A percentile compares a stretch with the other conserved stretches of the same genome.
Conservation (phyloP, 2,329 filamentous ascomycete genomes). For the Trichophaea hybrida region DNA sequence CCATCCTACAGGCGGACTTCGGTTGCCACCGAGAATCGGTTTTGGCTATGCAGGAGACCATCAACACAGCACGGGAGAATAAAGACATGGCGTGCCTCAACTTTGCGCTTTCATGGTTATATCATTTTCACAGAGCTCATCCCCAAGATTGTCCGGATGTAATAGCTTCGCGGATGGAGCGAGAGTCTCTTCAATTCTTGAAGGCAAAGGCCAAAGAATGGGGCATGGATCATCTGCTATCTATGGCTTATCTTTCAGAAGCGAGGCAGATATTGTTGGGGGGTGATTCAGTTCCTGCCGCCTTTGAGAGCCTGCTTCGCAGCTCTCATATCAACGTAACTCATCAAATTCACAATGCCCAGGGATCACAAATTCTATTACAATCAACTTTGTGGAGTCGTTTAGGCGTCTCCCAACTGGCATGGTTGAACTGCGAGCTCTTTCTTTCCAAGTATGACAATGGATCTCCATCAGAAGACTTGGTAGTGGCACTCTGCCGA, state of each 20-base stretch:
- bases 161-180: slow-evolving; percentile 63
- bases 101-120: slow-evolving; percentile 90
- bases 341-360: slow-evolving; percentile 55
- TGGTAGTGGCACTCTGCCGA: slow-evolving; percentile 58
- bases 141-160: slow-evolving; percentile 54
- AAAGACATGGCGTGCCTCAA: slow-evolving; percentile 86
- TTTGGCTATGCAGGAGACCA: slow-evolving; percentile 82
- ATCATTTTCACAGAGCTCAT: slow-evolving; percentile 80
- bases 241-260: slow-evolving; percentile 70
- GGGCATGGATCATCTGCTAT: slow-evolving; percentile 72
- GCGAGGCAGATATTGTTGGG: slow-evolving; percentile 56
- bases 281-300: slow-evolving; percentile 44
- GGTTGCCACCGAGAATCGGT: slow-evolving; percentile 80
- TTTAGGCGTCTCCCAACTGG: slow-evolving; percentile 48
- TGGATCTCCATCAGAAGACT: slow-evolving; percentile 58
- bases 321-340: slow-evolving; percentile 70
- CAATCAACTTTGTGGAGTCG: slow-evolving; percentile 61
- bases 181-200: slow-evolving; percentile 69
- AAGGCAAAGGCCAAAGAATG: slow-evolving; percentile 74
- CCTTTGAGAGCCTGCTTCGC: slow-evolving; percentile 66
- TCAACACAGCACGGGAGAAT: slow-evolving; percentile 86
- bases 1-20: slow-evolving; percentile 88
- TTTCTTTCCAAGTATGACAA: slow-evolving; percentile 59
- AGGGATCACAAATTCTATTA: slow-evolving; percentile 60
- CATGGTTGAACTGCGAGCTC: slow-evolving; percentile 48